These are phyloP conservation scores for Novymonas esmeraldas DNA, from an alignment of 208 protist genomes.

Conservation along the genomic window DNA sequence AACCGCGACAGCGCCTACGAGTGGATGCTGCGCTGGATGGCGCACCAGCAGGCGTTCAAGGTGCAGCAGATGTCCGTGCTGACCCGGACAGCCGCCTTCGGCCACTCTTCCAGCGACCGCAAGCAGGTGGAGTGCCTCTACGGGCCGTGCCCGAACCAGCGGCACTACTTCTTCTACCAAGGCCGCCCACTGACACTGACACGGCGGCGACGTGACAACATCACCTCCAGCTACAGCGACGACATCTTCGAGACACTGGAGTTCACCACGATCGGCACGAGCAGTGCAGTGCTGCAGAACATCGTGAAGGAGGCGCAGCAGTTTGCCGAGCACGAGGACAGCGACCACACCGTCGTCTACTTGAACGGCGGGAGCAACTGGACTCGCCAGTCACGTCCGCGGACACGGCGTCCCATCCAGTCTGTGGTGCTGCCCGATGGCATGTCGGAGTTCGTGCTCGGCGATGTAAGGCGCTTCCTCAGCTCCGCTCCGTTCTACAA, in stretches of 20 bases:
- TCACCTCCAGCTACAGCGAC: slow-evolving; percentile 60
- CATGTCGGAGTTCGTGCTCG: slow-evolving; percentile 58
- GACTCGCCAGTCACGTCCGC: slow-evolving; percentile 66
- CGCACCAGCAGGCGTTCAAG: slow-evolving; percentile 59
- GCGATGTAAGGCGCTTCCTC: slow-evolving; percentile 89
- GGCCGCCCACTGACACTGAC: slow-evolving; percentile 72
- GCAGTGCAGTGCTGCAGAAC: slow-evolving; percentile 49
- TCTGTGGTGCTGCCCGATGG: slow-evolving; percentile 90
- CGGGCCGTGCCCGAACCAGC: slow-evolving; percentile 72
- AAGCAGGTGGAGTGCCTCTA: slow-evolving; percentile 65
- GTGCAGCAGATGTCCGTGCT: slow-evolving; percentile 84
- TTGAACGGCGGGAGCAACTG: slow-evolving; percentile 75
- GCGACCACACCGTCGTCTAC: slow-evolving; percentile 87
- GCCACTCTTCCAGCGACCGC: slow-evolving; percentile 67
- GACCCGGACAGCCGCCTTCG: slow-evolving; percentile 53
- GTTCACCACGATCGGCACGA: slow-evolving; percentile 73
- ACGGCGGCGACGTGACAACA: slow-evolving; percentile 65
- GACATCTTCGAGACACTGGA: slow-evolving; percentile 85
- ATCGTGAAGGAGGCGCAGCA: slow-evolving; percentile 77
- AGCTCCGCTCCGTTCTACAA: slow-evolving; percentile 87
- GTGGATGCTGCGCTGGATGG: slow-evolving; percentile 90
- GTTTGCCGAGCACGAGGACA: slow-evolving; percentile 64
- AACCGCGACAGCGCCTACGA: slow-evolving; percentile 76
- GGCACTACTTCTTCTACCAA: slow-evolving; percentile 87
- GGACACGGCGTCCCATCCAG: slow-evolving; percentile 77